These are phyloP conservation scores for Fusarium luffae DNA, from an alignment of 2,329 filamentous ascomycete genomes.

Conservation along the genomic window DNA sequence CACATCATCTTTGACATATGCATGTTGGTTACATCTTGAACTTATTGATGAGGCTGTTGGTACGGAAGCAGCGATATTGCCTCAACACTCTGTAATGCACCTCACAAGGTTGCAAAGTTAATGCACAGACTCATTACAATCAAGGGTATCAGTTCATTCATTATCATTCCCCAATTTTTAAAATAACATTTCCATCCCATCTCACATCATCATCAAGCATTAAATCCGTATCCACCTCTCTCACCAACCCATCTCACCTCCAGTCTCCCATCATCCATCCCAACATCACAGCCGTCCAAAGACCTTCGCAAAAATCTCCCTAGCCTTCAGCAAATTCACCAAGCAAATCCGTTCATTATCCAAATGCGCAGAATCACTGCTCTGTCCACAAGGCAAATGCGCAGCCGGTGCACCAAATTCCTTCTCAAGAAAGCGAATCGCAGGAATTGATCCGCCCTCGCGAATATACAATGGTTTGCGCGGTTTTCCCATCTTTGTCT, in stretches of 20 bases:
- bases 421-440: slow-evolving; percentile 93
- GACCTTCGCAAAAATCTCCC: slow-evolving; percentile 89
- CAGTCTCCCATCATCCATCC: too few species aligned
- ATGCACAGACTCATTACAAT: background rate
- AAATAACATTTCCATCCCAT: slow-evolving; percentile 12
- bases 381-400: slow-evolving; percentile 93
- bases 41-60: background rate
- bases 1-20: background rate
- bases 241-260: too few species aligned
- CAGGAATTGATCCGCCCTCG: slow-evolving; percentile 94
- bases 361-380: slow-evolving; percentile 92
- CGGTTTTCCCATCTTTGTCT: slow-evolving; percentile 46
- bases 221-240: background rate
- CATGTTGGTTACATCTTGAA: background rate
- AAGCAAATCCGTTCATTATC: slow-evolving; percentile 94
- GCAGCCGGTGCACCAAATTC: slow-evolving; percentile 92
- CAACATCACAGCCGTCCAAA: slow-evolving; percentile 62
- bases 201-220: background rate
- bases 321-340: slow-evolving; percentile 87
- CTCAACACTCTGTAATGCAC: too few species aligned
- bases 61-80: too few species aligned
- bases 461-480: slow-evolving; percentile 88
- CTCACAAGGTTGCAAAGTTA: too few species aligned
- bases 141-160: slow-evolving; percentile 24
- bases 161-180: slow-evolving; percentile 14